phyloP scores from a whole-genome alignment of 148 eudicot genomes.

The Vaccinium darrowii region DNA sequence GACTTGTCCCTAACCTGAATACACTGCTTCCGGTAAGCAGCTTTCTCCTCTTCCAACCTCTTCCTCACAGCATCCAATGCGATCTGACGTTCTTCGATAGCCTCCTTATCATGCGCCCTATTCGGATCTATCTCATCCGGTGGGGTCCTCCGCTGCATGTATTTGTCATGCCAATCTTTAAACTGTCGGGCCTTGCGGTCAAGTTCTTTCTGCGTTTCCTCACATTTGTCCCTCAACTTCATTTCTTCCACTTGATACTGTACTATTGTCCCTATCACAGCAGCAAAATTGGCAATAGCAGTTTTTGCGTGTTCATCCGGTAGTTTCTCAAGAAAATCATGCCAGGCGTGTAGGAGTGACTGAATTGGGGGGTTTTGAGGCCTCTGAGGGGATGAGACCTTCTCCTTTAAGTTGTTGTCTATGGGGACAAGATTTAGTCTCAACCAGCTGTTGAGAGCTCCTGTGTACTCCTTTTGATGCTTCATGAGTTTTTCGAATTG shows the following conservation, averaged over 20 bases:
- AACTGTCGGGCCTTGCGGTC: slow-evolving; percentile 50
- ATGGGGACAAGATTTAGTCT: slow-evolving; percentile 83
- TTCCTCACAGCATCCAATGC: slow-evolving; percentile 51
- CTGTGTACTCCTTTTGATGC: slow-evolving; percentile 68
- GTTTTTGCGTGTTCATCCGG: slow-evolving; percentile 73
- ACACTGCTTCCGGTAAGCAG: slow-evolving; percentile 50
- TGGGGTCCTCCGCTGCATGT: slow-evolving; percentile 47
- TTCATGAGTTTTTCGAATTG: slow-evolving; percentile 64
- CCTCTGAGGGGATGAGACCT: slow-evolving; percentile 71
- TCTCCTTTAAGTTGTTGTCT: slow-evolving; percentile 78
- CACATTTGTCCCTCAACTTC: slow-evolving; percentile 55
- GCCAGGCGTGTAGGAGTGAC: slow-evolving; percentile 69
- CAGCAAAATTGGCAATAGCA: slow-evolving; percentile 67
- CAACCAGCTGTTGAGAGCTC: slow-evolving; percentile 76
- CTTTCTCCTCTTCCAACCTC: slow-evolving; percentile 66
- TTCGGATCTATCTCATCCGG: slow-evolving; percentile 52
- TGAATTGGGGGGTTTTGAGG: slow-evolving; percentile 73
- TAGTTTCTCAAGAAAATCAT: slow-evolving; percentile 69
- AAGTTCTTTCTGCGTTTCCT: slow-evolving; percentile 62
- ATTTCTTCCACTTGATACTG: slow-evolving; percentile 75
- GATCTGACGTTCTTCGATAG: slow-evolving; percentile 44
- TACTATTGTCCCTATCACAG: slow-evolving; percentile 53
- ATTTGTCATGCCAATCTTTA: slow-evolving; percentile 67
- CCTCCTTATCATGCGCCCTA: slow-evolving; percentile 38
- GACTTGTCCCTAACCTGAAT: slow-evolving; percentile 82